Conservation (phyloP, 176 grass and related monocot genomes). For the Ensete ventricosum region DNA sequence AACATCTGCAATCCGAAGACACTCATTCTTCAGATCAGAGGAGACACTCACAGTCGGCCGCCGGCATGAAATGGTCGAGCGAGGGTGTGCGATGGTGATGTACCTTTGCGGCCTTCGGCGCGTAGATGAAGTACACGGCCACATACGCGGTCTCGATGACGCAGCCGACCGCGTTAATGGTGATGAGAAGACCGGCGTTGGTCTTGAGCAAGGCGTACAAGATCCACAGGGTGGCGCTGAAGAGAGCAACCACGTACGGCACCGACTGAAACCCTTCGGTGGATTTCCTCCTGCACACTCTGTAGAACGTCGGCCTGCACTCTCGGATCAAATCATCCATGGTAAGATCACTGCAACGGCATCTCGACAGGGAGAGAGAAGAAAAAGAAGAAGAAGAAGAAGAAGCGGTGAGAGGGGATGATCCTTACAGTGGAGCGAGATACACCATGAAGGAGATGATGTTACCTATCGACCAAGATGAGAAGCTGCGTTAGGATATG, state of each 20-base stretch:
- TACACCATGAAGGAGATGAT: slow-evolving; percentile 87
- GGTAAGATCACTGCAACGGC: no score
- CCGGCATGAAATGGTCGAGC: background rate
- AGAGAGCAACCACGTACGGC: slow-evolving; percentile 79
- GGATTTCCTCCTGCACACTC: slow-evolving; percentile 78
- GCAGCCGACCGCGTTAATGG: slow-evolving; percentile 69
- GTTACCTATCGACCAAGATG: slow-evolving; percentile 37
- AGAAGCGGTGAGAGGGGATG: background rate
- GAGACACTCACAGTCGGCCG: background rate
- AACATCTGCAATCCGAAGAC: slow-evolving; percentile 17
- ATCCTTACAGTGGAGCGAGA: slow-evolving; percentile 65
- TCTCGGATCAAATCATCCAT: no score
- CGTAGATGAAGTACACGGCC: slow-evolving; percentile 53
- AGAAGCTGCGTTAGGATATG: background rate
- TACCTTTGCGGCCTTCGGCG: slow-evolving; percentile 40
- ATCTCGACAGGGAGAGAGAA: background rate
- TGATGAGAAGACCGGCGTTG: slow-evolving; percentile 52
- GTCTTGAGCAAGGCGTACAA: slow-evolving; percentile 72
- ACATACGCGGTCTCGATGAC: slow-evolving; percentile 54
- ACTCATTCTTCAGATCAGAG: background rate
- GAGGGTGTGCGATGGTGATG: background rate
- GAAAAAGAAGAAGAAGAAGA: background rate
- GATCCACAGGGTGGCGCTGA: slow-evolving; percentile 89
- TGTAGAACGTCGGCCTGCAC: slow-evolving; percentile 74
- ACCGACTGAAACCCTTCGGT: slow-evolving; percentile 74